Base-by-base conservation (phyloP, 2,329 filamentous ascomycete genomes). In the Paracoccidioides lutzii region DNA sequence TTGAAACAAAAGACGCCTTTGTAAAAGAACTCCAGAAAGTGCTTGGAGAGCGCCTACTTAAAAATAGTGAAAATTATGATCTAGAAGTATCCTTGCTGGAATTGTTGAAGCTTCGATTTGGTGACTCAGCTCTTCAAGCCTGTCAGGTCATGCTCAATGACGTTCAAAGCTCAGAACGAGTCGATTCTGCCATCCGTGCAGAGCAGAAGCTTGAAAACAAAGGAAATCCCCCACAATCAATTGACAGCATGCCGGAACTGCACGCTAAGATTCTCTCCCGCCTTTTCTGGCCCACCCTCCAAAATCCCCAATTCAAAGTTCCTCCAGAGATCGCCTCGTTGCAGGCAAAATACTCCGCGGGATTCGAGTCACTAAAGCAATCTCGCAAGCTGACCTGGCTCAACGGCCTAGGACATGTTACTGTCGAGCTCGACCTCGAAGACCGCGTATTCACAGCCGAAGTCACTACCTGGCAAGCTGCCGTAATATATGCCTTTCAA, bases 101-200 rank as follows among this genome's bases (percentile, higher is more conserved):
- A 56, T 78, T 97, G 8, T 79, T 98, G 57, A 96, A 96, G 73
- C 79, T 88, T 59, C 83, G 90, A 7, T 90, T 96, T 56, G 91
- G 91, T 30, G 89, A 96, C 61, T 79, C 81, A 33, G 83, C 88
- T 14, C 75, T 98, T 48, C 93, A 97, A 67, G 87, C 88, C 51
- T 96, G 90, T 69, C 91, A 98, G 67, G 93, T 98, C 64, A 98
- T 98, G 93, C 81, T 98, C 56, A 88, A 86, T 60, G 93, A 98
- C 67, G 87, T 97, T 40, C 80, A 87, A 61, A 90, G 96, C 65
- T 95, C 90, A 1, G 78, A 79, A 58, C 79, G 81, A 44, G 81
- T 94, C 57, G 87, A 96, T 66, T 73, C 76, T 6, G 75, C 79
- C 10, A 82, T 95, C 49, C 76, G 82, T 44, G 78, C 76, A 56